Evolutionary conservation across 768 basidiomycete genomes (phyloP).

Genomic region (Lactifluus echinatus): DNA sequence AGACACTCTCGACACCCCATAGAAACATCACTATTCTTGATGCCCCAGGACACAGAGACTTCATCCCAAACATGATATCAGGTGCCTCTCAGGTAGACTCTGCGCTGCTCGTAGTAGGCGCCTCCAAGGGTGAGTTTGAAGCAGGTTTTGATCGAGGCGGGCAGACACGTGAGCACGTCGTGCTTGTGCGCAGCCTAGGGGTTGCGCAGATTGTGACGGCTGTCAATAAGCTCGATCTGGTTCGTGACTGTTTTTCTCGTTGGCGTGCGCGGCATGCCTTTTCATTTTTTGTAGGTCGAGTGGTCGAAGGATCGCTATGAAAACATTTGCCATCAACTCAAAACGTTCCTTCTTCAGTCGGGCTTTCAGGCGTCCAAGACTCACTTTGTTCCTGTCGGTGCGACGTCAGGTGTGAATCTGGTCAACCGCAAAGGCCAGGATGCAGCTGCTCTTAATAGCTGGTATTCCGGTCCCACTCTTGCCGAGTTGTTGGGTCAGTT

Average conservation of each 20-base stretch:
- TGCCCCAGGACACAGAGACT: constrained; percentile 95
- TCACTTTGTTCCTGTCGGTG: constrained; percentile 81
- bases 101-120: constrained; percentile 88
- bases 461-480: constrained; percentile 85
- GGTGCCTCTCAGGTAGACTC: constrained; percentile 97
- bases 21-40: constrained; percentile 89
- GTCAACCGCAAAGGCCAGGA: constrained; percentile 41
- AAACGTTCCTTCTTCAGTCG: constrained; percentile 77
- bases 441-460: constrained; percentile 41
- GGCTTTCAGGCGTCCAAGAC: constrained; percentile 78
- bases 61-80: constrained; percentile 99
- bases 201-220: constrained; percentile 88
- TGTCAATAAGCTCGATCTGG: constrained; percentile 92
- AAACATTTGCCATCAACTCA: constrained; percentile 66
- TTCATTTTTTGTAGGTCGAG: constrained; percentile 49
- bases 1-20: constrained; percentile 63
- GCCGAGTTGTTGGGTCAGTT: constrained; percentile 69
- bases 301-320: constrained; percentile 82
- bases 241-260: constrained; percentile 28
- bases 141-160: constrained; percentile 91
- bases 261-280: not conserved
- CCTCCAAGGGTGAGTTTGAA: constrained; percentile 87
- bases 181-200: constrained; percentile 87
- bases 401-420: constrained; percentile 85
- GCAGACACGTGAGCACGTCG: constrained; percentile 89